These are phyloP conservation scores for Chytriomyces confervae DNA, from an alignment of 192 early-diverging fungal genomes.

Conservation along the genomic window DNA sequence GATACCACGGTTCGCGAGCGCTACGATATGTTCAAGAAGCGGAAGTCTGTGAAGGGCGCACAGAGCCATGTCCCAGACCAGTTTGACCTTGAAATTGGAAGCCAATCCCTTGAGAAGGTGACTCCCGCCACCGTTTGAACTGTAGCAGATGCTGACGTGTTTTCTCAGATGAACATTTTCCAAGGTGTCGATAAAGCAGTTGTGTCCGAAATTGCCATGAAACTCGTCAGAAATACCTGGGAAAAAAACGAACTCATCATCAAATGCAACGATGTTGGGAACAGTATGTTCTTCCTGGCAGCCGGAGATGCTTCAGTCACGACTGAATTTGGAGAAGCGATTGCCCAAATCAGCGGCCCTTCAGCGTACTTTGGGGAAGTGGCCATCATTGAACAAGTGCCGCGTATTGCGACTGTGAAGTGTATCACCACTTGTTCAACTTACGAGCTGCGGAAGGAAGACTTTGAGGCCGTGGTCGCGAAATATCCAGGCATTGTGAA, in stretches of 20 bases:
- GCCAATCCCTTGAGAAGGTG: slow-evolving; percentile 50
- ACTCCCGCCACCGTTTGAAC: slow-evolving; percentile 2
- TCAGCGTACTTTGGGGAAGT: slow-evolving; percentile 61
- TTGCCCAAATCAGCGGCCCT: slow-evolving; percentile 43
- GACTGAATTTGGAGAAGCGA: slow-evolving; percentile 40
- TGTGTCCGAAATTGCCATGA: slow-evolving; percentile 44
- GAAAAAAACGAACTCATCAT: slow-evolving; percentile 45
- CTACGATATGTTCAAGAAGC: slow-evolving; percentile 37
- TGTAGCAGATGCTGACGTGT: neutral
- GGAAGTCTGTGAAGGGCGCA: slow-evolving; percentile 30
- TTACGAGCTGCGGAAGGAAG: slow-evolving; percentile 44
- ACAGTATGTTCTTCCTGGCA: slow-evolving; percentile 62
- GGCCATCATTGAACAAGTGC: slow-evolving; percentile 56
- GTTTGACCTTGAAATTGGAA: slow-evolving; percentile 49
- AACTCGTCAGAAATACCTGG: slow-evolving; percentile 40
- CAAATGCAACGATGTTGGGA: slow-evolving; percentile 38
- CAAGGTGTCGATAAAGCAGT: slow-evolving; percentile 39
- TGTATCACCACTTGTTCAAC: slow-evolving; percentile 44
- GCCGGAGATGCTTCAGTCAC: slow-evolving; percentile 51
- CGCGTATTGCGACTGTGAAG: slow-evolving; percentile 46
- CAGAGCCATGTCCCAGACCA: slow-evolving; percentile 28
- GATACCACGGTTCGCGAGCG: slow-evolving; percentile 50
- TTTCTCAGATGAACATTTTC: slow-evolving; percentile 45
- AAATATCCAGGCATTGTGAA: slow-evolving; percentile 45
- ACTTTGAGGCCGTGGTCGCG: slow-evolving; percentile 42